Base-by-base conservation (phyloP, 768 basidiomycete species). In the Boletus speciosus region DNA sequence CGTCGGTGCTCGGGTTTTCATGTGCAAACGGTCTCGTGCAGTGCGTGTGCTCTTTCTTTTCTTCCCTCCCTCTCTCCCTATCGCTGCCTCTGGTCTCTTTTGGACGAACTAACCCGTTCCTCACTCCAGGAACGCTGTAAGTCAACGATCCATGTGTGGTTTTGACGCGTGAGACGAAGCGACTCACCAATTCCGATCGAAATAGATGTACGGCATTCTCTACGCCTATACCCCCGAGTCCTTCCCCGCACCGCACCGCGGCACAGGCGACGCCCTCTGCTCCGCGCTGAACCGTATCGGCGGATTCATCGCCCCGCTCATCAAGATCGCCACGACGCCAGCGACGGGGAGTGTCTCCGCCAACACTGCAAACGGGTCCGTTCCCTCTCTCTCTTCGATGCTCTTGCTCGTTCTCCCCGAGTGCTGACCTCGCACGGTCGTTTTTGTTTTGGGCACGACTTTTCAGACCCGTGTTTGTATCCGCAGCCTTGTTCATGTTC, bases 181-280 rank as follows among this genome's bases (percentile, higher is more conserved):
- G 39, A 23, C 29, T 56, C 14, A 46, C 39, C 32, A 29, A 29
- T 35, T 29, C 2, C 21, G n/a, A 34, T 31, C 4, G 10, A 45
- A 25, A 49, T 25, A 68, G 75, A 77, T 79, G 77, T 80, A 81
- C 54, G 81, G 78, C 10, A 73, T 81, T 10, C 69, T 81, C 14
- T 83, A 77, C 49, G 81, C 81, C 2, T 82, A 81, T 59, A 83
- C 82, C 8, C 82, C 82, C 1, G 81, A 83, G 61, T 78, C 80
- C 19, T 83, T 84, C 70, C 79, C 82, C 0, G 78, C 79, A 0
- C 77, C 79, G 4, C 79, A 81, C 57, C 75, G 82, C 35, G 82
- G 82, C 3, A 81, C 81, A 0, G 81, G 79, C 10, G 77, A 80
- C 51, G 81, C 80, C 4, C 74, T 74, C 58, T 77, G 66, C 57